phyloP scores from a whole-genome alignment of 1,284 basidiomycete genomes.

The Vanrija humicola region DNA sequence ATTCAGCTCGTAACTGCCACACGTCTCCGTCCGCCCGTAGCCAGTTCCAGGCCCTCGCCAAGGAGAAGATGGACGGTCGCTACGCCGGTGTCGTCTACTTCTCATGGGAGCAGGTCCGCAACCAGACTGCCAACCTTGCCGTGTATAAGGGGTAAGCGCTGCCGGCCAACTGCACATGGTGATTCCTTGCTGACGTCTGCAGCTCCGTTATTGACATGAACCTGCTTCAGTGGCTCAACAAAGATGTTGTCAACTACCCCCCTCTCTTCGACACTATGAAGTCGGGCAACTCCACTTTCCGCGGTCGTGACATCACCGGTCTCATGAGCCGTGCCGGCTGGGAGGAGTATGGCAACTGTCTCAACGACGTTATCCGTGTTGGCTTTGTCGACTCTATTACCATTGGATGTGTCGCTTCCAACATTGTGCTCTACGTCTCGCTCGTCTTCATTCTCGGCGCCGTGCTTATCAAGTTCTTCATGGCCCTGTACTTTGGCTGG shows the following conservation, averaged over 20 bases:
- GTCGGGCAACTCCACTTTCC: slow-evolving; percentile 65
- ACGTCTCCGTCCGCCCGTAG: slow-evolving; percentile 56
- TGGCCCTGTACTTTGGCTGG: slow-evolving; percentile 97
- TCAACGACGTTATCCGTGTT: slow-evolving; percentile 78
- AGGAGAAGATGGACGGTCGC: slow-evolving; percentile 14
- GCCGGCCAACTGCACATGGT: not conserved
- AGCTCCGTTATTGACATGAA: slow-evolving; percentile 84
- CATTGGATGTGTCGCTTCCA: slow-evolving; percentile 93
- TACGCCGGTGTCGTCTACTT: slow-evolving; percentile 85
- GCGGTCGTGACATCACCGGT: slow-evolving; percentile 81
- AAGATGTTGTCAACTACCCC: slow-evolving; percentile 73
- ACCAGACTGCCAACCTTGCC: slow-evolving; percentile 69
- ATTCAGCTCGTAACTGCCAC: slow-evolving; percentile 67
- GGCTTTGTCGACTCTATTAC: slow-evolving; percentile 92
- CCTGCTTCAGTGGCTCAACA: slow-evolving; percentile 78
- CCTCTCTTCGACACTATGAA: slow-evolving; percentile 74
- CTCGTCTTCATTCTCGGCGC: slow-evolving; percentile 97
- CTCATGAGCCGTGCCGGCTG: slow-evolving; percentile 62
- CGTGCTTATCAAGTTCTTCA: slow-evolving; percentile 88
- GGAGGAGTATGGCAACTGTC: slow-evolving; percentile 67
- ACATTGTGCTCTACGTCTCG: slow-evolving; percentile 90
- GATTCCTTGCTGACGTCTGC: slow-evolving; percentile 7
- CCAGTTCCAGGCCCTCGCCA: slow-evolving; percentile 45
- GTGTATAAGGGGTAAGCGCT: slow-evolving; percentile 82
- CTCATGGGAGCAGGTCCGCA: slow-evolving; percentile 79